phyloP scores from a whole-genome alignment of 2,329 filamentous ascomycete species.

The Curvularia lunata region DNA sequence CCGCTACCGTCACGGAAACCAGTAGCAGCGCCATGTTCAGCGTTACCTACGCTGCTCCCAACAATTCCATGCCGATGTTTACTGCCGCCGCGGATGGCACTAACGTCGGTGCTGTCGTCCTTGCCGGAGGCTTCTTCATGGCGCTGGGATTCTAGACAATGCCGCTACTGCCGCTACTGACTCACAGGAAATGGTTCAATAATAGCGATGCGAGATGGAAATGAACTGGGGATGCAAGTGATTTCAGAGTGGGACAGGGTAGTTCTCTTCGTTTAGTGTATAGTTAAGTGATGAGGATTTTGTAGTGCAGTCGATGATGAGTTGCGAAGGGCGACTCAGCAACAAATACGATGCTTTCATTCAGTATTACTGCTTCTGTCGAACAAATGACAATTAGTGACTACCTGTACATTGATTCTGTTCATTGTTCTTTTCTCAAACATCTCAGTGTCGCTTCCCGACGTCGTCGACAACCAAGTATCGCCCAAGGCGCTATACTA shows the following conservation, averaged over 20 bases:
- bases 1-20: not conserved
- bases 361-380: not conserved
- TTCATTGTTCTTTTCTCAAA: not conserved
- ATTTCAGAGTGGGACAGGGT: not conserved
- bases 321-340: not conserved
- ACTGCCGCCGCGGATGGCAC: constrained; percentile 12
- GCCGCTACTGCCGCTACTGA: not conserved
- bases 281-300: not conserved
- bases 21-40: constrained; percentile 3
- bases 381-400: not conserved
- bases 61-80: constrained; percentile 1
- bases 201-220: too few relatives aligned
- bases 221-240: too few relatives aligned
- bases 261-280: not conserved
- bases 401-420: not conserved
- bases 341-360: not conserved
- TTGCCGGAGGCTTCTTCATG: constrained; percentile 8
- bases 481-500: not conserved
- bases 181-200: not conserved
- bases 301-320: not conserved
- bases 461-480: not conserved
- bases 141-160: constrained; percentile 13
- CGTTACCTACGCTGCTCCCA: constrained; percentile 1
- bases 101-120: constrained; percentile 6
- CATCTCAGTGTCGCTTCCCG: not conserved